Evolutionary conservation across 2,329 filamentous ascomycete species (phyloP).

Genomic region (Aspergillus niger): DNA sequence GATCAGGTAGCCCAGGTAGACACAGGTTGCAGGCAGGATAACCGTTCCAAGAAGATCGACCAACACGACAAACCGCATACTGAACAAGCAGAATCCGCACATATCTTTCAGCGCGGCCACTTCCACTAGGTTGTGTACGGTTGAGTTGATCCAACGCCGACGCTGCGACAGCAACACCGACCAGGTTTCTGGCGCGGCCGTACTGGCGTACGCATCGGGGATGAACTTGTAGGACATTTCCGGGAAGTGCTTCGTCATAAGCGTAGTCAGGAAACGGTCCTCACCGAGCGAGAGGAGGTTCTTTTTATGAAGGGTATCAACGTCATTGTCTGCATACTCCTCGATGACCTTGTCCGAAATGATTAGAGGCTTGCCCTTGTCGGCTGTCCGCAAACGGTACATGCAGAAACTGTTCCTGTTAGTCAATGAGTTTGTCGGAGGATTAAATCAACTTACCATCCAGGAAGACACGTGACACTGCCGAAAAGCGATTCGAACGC

Average conservation of each 20-base stretch:
- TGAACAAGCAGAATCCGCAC: constrained; percentile 98
- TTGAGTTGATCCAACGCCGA: constrained; percentile 99
- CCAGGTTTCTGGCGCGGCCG: constrained; percentile 92
- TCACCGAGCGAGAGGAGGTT: constrained; percentile 91
- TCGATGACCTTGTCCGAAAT: constrained; percentile 84
- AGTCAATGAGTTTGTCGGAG: background rate
- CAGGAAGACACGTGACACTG: constrained; percentile 96
- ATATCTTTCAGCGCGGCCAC: constrained; percentile 88
- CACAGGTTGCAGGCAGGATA: constrained; percentile 84
- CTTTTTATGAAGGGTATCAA: constrained; percentile 94
- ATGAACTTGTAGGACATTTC: constrained; percentile 96
- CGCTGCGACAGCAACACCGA: constrained; percentile 93
- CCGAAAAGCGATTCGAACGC: constrained; percentile 97
- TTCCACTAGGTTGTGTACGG: constrained; percentile 92
- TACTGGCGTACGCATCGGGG: constrained; percentile 87
- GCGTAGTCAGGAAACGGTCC: constrained; percentile 93
- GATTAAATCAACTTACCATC: constrained; percentile 72
- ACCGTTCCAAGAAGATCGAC: constrained; percentile 92
- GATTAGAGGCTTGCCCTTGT: constrained; percentile 91
- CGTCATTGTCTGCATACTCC: constrained; percentile 84
- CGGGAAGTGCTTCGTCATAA: constrained; percentile 98
- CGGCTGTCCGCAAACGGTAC: constrained; percentile 92
- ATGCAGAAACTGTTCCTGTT: constrained; percentile 78
- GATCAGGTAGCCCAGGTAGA: constrained; percentile 84
- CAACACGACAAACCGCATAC: constrained; percentile 95